phyloP scores from a whole-genome alignment of 1,139 yeast species.

The Sugiyamaella sp. region DNA sequence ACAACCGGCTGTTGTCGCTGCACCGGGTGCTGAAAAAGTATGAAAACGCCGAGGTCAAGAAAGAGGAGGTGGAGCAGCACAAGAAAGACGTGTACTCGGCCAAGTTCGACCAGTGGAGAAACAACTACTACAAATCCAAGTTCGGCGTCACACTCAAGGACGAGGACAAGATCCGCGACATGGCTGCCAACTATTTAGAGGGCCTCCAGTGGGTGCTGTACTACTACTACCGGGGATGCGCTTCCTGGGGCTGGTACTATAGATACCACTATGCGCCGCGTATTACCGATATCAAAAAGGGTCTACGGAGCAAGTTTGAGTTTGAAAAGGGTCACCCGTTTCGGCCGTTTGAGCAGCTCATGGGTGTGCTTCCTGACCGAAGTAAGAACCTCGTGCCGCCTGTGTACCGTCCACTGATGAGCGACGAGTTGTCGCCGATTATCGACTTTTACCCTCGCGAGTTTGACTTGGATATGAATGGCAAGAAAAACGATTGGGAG shows the following conservation, averaged over 20 bases:
- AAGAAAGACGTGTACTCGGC: conserved; percentile 68
- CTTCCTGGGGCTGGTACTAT: conserved; percentile 95
- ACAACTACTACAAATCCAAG: conserved; percentile 76
- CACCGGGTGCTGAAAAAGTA: conserved; percentile 53
- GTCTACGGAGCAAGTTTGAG: conserved; percentile 58
- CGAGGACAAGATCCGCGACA: conserved; percentile 56
- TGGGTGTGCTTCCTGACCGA: conserved; percentile 97
- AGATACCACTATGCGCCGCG: conserved; percentile 90
- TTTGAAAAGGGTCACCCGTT: conserved; percentile 80
- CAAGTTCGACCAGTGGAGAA: conserved; percentile 82
- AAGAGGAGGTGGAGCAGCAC: conserved; percentile 62
- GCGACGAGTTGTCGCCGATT: conserved; percentile 86
- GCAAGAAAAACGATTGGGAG: conserved; percentile 97
- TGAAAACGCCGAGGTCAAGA: conserved; percentile 69
- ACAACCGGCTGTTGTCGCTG: conserved; percentile 35
- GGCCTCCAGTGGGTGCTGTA: conserved; percentile 95
- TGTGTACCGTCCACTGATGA: conserved; percentile 79
- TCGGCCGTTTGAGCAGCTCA: conserved; percentile 91
- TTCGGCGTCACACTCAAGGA: conserved; percentile 61
- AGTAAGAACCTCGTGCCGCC: conserved; percentile 80
- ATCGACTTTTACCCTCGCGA: conserved; percentile 88
- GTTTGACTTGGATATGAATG: conserved; percentile 88
- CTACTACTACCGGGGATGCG: conserved; percentile 86
- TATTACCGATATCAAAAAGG: conserved; percentile 79
- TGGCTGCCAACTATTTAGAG: conserved; percentile 85